These are phyloP conservation scores for Chrysanthemum lavandulifolium DNA, from an alignment of 129 eudicot species.

Conservation along the genomic window DNA sequence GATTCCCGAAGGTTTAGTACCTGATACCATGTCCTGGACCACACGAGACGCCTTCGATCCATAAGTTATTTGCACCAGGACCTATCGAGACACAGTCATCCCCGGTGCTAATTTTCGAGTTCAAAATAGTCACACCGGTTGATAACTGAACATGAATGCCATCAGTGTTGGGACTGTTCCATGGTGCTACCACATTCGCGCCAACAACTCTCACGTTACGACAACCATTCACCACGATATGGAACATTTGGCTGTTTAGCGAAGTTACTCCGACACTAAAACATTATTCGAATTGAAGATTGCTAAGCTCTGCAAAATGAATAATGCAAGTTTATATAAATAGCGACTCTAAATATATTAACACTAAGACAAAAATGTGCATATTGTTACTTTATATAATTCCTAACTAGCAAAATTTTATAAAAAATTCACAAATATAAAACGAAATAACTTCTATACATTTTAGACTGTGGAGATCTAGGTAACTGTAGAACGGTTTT, in stretches of 20 bases:
- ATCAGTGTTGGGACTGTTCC: conserved; percentile 74
- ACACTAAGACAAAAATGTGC: no score
- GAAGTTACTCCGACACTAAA: conserved; percentile 47
- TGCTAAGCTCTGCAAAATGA: conserved; percentile 50
- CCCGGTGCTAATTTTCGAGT: conserved; percentile 62
- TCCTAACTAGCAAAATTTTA: no score
- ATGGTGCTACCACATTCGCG: conserved; percentile 48
- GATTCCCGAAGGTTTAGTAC: conserved; percentile 14
- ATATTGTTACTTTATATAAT: no score
- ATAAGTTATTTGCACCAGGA: conserved; percentile 54
- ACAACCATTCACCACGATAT: conserved; percentile 62
- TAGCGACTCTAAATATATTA: not conserved
- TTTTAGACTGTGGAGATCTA: no score
- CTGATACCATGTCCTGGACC: conserved; percentile 92
- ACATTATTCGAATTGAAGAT: conserved; percentile 54
- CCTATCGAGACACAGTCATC: conserved; percentile 84
- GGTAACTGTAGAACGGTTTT: no score
- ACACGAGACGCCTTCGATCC: conserved; percentile 56
- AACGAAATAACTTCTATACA: no score
- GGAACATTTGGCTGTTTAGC: conserved; percentile 68
- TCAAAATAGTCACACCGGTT: conserved; percentile 43
- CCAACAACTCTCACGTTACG: conserved; percentile 42
- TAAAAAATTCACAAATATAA: no score
- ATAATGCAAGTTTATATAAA: not conserved
- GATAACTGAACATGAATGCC: conserved; percentile 71